Conservation (phyloP, 768 basidiomycete genomes). For the Hemileccinum rubropunctum region DNA sequence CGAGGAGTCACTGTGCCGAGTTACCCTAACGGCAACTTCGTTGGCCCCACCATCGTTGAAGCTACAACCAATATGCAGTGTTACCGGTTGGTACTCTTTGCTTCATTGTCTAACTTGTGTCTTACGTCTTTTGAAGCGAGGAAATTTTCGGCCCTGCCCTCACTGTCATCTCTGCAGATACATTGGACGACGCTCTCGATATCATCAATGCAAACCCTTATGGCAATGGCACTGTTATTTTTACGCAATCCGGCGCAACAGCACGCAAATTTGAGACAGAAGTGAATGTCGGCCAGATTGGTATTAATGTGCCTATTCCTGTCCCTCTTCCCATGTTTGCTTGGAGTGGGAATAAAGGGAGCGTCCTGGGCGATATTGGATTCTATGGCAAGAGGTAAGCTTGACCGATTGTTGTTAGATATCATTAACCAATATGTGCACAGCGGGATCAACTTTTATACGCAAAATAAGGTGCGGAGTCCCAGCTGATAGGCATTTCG, state of each 20-base stretch:
- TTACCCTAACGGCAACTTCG: conserved; percentile 89
- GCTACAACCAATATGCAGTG: conserved; percentile 80
- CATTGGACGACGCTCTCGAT: conserved; percentile 84
- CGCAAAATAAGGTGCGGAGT: conserved; percentile 76
- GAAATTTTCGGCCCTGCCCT: conserved; percentile 97
- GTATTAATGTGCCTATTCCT: conserved; percentile 90
- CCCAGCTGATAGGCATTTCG: neutral
- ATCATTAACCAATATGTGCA: neutral
- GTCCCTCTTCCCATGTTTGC: conserved; percentile 95
- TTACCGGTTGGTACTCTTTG: conserved; percentile 63
- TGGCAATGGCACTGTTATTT: conserved; percentile 93
- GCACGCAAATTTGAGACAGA: conserved; percentile 89
- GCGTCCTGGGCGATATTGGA: conserved; percentile 79
- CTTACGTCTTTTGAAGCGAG: conserved; percentile 47
- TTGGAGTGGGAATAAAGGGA: conserved; percentile 94
- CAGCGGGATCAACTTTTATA: conserved; percentile 93
- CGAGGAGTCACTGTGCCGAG: conserved; percentile 62
- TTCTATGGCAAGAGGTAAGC: conserved; percentile 86
- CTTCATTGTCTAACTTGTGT: neutral
- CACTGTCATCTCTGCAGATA: conserved; percentile 71
- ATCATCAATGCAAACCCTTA: conserved; percentile 90
- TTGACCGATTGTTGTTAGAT: neutral
- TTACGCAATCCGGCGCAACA: conserved; percentile 94
- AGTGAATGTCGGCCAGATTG: conserved; percentile 90
- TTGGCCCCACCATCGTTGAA: conserved; percentile 90